Percentiles rank a stretch among this genome's conserved stretches.
Evolutionary conservation across 306 rosid genomes (phyloP).

Genomic region (Prunus persica): DNA sequence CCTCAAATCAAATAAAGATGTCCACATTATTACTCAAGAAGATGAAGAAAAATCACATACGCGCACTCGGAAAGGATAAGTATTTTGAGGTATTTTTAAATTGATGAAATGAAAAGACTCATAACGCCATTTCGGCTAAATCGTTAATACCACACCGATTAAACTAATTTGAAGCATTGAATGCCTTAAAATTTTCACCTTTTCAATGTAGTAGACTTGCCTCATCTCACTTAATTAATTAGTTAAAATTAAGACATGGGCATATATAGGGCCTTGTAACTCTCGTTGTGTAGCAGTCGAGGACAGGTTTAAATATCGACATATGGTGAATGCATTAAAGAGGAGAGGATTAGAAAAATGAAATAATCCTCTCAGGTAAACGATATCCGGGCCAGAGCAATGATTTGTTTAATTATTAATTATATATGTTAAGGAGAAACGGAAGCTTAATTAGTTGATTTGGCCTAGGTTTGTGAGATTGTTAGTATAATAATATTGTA

Average conservation of each 20-base stretch:
- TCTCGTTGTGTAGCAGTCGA: constrained; percentile 10
- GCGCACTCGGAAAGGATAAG: background rate
- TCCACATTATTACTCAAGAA: background rate
- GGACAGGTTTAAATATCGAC: background rate
- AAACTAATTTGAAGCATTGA: background rate
- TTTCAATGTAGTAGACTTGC: constrained; percentile 9
- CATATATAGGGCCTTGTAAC: constrained; percentile 20
- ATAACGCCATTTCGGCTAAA: too few species aligned
- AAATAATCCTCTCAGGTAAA: background rate
- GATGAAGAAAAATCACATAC: background rate
- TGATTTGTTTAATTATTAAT: background rate
- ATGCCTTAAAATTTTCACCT: background rate
- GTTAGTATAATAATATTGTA: background rate
- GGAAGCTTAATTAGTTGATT: constrained; percentile 4
- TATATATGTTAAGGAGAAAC: background rate
- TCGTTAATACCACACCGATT: fast-evolving
- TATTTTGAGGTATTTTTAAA: background rate
- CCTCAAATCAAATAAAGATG: too few species aligned
- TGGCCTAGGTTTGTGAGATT: constrained; percentile 31
- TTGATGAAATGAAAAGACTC: too few species aligned
- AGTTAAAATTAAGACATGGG: background rate
- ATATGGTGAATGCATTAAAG: constrained; percentile 11
- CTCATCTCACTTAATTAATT: background rate
- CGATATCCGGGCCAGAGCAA: background rate
- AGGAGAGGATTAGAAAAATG: background rate